Base-by-base conservation (phyloP, 2,329 filamentous ascomycete species). In the Fusarium guadeloupense region DNA sequence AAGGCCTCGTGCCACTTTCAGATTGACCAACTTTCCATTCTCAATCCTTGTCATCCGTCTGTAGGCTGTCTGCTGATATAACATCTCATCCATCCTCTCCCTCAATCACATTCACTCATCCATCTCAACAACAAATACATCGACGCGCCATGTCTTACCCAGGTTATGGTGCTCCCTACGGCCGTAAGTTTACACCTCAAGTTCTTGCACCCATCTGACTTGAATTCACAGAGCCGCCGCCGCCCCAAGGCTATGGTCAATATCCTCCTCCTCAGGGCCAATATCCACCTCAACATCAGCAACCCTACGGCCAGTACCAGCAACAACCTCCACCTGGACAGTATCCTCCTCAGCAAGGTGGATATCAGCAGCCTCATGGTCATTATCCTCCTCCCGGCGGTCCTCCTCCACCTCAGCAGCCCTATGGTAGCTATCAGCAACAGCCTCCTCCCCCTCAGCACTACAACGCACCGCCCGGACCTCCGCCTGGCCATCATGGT, bases 231-330 rank as follows among this genome's bases (percentile, higher is more conserved):
- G 55, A 59, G 35, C 34, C 54, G 73, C 74, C 76, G 46, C 75
- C 71, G 38, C 75, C 71, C 25, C 76, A 78, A 59, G 77, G 76
- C 62, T 78, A 79, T 63, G 75, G 75, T 33, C 75, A 75, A 55
- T 72, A 75, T 21, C 71, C 71, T 25, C 68, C 71, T 39, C 71
- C 70, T 40, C 70, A 64, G 16, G 71, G 69, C 19, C 70, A 73
- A 30, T 71, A 69, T 37, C 66, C 67, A 31, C 66, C 67, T 26
- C 74, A 69, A 26, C 69, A 47, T 25, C 62, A 59, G 38, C 63
- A 67, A 28, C 64, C 64, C 30, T 67, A 72, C 34, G 71, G 75
- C 5, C 71, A 74, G 20, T 75, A 78, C 40, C 77, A 74, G 37
- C 75, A 73, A 45, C 74, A 73, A 41, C 73, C 72, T 49, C 73